Evolutionary conservation across 2,329 filamentous ascomycete genomes (phyloP).

Genomic region (Penicillium brevicompactum): DNA sequence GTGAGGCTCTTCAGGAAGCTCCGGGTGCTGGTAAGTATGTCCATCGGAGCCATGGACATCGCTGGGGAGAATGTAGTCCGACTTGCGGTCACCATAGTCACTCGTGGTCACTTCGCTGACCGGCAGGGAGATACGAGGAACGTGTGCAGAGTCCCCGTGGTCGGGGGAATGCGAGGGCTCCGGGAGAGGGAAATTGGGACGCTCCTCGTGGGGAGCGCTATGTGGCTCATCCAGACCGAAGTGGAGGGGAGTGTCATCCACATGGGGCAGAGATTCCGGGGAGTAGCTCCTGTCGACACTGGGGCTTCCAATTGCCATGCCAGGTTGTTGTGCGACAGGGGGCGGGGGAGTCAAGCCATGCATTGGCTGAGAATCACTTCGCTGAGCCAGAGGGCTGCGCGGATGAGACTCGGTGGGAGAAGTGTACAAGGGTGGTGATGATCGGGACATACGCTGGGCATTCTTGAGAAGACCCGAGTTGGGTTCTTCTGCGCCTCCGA

Average conservation of each 20-base stretch:
- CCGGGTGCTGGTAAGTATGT: constrained; percentile 19
- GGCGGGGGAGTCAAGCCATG: constrained; percentile 11
- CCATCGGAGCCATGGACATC: constrained; percentile 30
- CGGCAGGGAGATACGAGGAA: constrained; percentile 42
- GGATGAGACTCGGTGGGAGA: constrained; percentile 17
- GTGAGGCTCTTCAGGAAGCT: constrained; percentile 29
- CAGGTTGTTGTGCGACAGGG: constrained; percentile 15
- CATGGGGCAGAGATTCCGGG: constrained; percentile 16
- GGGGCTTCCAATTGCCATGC: constrained; percentile 16
- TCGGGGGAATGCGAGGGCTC: constrained; percentile 16
- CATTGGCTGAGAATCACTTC: constrained; percentile 14
- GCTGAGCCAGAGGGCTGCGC: constrained; percentile 7
- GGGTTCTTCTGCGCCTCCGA: constrained; percentile 48
- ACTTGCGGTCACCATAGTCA: constrained; percentile 57
- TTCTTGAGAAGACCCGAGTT: constrained; percentile 58
- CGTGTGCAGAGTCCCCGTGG: constrained; percentile 18
- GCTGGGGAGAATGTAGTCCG: constrained; percentile 47
- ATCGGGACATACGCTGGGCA: constrained; percentile 60
- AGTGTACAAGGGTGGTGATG: constrained; percentile 44
- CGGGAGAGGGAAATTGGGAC: constrained; percentile 24
- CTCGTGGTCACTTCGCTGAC: constrained; percentile 55
- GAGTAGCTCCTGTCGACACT: constrained; percentile 8
- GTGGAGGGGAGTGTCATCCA: constrained; percentile 18
- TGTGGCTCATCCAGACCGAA: constrained; percentile 16
- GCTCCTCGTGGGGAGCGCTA: constrained; percentile 13